A percentile compares a stretch with the other conserved stretches of the same genome.
Evolutionary conservation across 2,329 filamentous ascomycete genomes (phyloP).

Genomic region (Scedosporium dehoogii): DNA sequence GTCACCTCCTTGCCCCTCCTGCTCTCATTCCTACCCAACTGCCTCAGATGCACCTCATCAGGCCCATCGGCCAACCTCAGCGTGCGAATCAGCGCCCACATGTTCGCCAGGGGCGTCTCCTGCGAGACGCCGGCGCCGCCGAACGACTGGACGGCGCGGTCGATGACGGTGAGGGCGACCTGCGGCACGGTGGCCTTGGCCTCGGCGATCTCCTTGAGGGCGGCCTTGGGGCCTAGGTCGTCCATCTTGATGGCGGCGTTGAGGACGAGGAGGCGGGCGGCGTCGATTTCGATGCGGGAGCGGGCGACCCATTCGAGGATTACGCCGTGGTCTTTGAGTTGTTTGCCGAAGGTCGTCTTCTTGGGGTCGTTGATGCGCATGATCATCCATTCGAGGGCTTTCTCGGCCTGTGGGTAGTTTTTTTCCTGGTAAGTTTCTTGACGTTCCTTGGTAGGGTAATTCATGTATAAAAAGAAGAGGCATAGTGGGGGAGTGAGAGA

Average conservation of each 20-base stretch:
- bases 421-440: too few relatives aligned
- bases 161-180: constrained; percentile 76
- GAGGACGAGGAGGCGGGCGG: constrained; percentile 78
- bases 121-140: constrained; percentile 86
- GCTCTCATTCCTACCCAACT: constrained; percentile 75
- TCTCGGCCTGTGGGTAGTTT: constrained; percentile 51
- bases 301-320: constrained; percentile 92
- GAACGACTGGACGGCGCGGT: constrained; percentile 87
- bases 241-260: constrained; percentile 97
- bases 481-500: constrained; percentile 10
- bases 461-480: neutral
- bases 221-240: constrained; percentile 74
- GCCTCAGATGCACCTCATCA: constrained; percentile 86
- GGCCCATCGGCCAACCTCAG: constrained; percentile 85
- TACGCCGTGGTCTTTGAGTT: constrained; percentile 79
- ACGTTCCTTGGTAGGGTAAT: neutral
- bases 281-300: constrained; percentile 87
- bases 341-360: constrained; percentile 87
- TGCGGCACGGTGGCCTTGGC: constrained; percentile 87
- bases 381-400: constrained; percentile 89
- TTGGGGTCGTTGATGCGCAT: constrained; percentile 84
- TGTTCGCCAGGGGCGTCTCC: constrained; percentile 80
- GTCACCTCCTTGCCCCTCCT: constrained; percentile 53
- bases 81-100: constrained; percentile 75
- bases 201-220: constrained; percentile 86